Evolutionary conservation across 495 filamentous ascomycete genomes (phyloP).

Genomic region (Thozetella sp.): DNA sequence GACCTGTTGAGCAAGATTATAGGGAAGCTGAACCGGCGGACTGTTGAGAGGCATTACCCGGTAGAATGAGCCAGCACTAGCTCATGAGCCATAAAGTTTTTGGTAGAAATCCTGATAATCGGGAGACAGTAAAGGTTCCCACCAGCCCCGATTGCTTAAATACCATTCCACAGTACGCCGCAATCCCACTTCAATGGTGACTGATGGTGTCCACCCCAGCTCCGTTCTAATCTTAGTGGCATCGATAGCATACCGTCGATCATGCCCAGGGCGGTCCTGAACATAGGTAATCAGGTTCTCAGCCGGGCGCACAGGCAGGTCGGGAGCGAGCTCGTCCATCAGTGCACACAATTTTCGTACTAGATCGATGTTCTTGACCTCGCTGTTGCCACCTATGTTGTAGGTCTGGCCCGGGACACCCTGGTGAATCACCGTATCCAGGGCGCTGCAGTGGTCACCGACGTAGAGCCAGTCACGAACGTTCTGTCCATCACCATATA

Average conservation of each 20-base stretch:
- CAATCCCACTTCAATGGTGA: neutral
- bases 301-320: neutral
- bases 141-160: neutral
- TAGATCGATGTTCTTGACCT: conserved; percentile 1
- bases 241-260: conserved; percentile 1
- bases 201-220: neutral
- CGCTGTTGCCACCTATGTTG: neutral
- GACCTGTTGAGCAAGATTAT: no score
- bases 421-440: neutral
- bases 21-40: no score
- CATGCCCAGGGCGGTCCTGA: neutral
- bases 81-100: neutral
- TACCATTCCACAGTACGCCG: neutral
- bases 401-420: neutral
- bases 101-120: neutral
- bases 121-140: neutral
- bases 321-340: neutral
- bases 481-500: neutral
- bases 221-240: neutral
- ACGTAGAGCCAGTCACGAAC: neutral
- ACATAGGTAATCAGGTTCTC: neutral
- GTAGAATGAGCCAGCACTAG: neutral
- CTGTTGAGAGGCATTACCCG: no score
- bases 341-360: neutral
- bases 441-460: neutral